Evolutionary conservation across 495 filamentous ascomycete species (phyloP), one percentile per base, ranked within the genome.

Genomic region (Parathielavia hyrcaniae): DNA sequence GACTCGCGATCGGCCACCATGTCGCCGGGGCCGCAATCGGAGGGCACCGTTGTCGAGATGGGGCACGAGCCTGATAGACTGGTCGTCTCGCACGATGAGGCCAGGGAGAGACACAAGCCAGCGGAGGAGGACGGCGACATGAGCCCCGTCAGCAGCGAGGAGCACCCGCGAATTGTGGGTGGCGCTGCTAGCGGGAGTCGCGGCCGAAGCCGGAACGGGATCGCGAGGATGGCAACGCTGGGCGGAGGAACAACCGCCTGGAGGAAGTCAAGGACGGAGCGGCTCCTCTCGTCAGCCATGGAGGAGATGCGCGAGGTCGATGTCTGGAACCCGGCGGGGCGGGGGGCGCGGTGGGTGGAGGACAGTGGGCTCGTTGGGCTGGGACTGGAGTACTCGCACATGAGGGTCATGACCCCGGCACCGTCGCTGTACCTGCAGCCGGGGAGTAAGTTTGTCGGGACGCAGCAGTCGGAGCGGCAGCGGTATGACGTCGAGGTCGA

Each of bases 401-500:
- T 84, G 63, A 72, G 86, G 71, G 73, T 85, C 61, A 73, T 83
- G 46, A 81, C 85, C 4, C 77, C 77, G 22, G 78, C 80, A 5
- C 79, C 89, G 3, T 95, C 89, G 8, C 93, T 89, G 6, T 95
- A 86, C 69, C 77, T 99, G 23, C 86, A 90, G 40, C 84, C 91
- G 1, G 91, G 92, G 26, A 95, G 89, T 71, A 88, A 80, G 69
- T 99, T 97, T 67, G 77, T 79, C 35, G 95, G 95, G 46, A 93
- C 88, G 11, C 95, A 99, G 64, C 86, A 89, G 68, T 97, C 91
- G 7, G 91, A 96, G 63, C 82, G 84, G 43, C 90, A 95, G 62
- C 79, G 86, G 6, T 99, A 99, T 70, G 89, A 92, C 56, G 95
- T 99, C 8, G 87, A 96, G 60, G 95, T 99, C 44, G 91, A 97